Conservation (phyloP, 2,329 filamentous ascomycete species). For the Fusarium humuli region DNA sequence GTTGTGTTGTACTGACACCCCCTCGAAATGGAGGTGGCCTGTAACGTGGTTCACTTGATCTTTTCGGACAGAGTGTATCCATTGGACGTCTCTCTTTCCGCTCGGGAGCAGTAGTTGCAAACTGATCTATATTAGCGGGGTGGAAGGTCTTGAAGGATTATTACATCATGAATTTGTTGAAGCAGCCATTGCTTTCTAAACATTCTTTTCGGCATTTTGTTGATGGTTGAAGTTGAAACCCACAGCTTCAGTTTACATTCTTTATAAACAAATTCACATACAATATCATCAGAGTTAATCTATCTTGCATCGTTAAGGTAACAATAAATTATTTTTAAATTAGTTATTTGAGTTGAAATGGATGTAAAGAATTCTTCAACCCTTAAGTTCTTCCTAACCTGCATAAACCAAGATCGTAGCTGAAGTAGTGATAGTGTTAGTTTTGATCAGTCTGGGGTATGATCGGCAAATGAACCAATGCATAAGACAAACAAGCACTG, state of each 20-base stretch:
- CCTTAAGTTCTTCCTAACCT: not conserved
- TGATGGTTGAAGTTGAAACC: not conserved
- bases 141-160: not conserved
- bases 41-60: not conserved
- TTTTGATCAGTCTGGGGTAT: not conserved
- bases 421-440: not conserved
- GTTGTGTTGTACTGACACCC: not conserved
- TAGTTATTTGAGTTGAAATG: not conserved
- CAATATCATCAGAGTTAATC: not conserved
- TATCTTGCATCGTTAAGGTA: not conserved
- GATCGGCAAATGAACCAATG: not conserved
- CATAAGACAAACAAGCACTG: not conserved
- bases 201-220: not conserved
- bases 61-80: not conserved
- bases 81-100: too few species aligned
- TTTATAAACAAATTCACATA: not conserved
- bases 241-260: not conserved
- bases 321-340: not conserved
- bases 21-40: not conserved
- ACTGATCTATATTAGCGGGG: not conserved
- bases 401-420: not conserved
- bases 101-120: not conserved
- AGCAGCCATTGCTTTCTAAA: not conserved
- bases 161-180: not conserved
- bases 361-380: not conserved